Base-by-base conservation (phyloP, 805 yeast species). In the Ogataea nitratoaversa region DNA sequence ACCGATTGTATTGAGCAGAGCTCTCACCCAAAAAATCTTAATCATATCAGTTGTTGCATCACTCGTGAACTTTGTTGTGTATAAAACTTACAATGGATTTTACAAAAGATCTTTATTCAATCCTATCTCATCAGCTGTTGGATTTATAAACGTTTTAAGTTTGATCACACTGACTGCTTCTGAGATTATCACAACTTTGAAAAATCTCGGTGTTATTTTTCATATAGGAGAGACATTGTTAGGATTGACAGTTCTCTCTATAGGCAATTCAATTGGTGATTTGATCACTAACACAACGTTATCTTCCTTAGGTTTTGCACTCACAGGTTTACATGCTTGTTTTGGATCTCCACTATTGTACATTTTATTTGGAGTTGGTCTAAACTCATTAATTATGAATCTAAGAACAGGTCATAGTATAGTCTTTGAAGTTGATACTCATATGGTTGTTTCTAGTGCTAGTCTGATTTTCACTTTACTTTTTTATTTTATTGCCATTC, bases 251-350 rank as follows among this genome's bases (percentile, higher is more conserved):
- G 59, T 74, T 2, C 65, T 76, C 41, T 68, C 79, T 3, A 48
- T 74, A 19, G 72, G 76, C 25, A 76, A 75, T 44, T 74, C 78
- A 4, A 57, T 74, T 25, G 78, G 76, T 20, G 81, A 76, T 47
- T 54, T 75, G 28, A 63, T 75, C 23, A 69, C 78, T n/a, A 74
- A 76, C 45, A 50, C 66, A 2, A 70, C 79, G 8, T 55, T 76
- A 12, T 52, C 67, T 2, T 56, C 56, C 2, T 38, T 60, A 8
- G 68, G 66, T 1, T 42, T 59, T 11, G 68, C 76, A 7, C 49
- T 68, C 8, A 68, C 68, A 9, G 80, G 79, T 0, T 54, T 76
- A 8, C 71, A 71, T 47, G 69, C 81, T 1, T 74, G 80, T 47
- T 62, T 75, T 41, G 81, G 82, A 1, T 71, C 81, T 1, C 79